Evolutionary conservation across 176 grass and related monocot genomes (phyloP).

Genomic region (Aegilops speltoides): DNA sequence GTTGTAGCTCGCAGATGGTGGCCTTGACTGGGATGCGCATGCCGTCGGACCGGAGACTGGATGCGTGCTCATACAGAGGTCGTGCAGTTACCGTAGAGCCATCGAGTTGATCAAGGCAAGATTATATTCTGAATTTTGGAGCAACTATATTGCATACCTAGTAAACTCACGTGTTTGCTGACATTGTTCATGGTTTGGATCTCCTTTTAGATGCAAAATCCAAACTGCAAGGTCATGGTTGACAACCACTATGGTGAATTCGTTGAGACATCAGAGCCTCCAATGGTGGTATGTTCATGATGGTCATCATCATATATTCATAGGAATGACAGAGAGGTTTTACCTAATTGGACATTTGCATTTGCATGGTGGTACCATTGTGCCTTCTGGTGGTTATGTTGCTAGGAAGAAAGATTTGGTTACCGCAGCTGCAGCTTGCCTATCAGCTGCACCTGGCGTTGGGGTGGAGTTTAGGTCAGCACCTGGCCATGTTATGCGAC

Average conservation of each 20-base stretch:
- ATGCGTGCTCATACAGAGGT: slow-evolving; percentile 81
- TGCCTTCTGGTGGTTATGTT: slow-evolving; percentile 76
- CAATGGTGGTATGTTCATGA: slow-evolving; percentile 62
- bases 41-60: slow-evolving; percentile 58
- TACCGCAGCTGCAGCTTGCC: slow-evolving; percentile 60
- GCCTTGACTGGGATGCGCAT: slow-evolving; percentile 59
- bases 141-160: not conserved
- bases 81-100: slow-evolving; percentile 70
- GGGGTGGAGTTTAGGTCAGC: slow-evolving; percentile 81
- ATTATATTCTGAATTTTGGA: not conserved
- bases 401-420: slow-evolving; percentile 70
- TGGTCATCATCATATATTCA: not conserved
- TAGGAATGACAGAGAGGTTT: not conserved
- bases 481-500: slow-evolving; percentile 72
- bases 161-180: not conserved
- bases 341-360: slow-evolving; percentile 30
- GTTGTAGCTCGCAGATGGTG: slow-evolving; percentile 74
- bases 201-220: slow-evolving; percentile 56
- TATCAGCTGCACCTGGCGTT: slow-evolving; percentile 83
- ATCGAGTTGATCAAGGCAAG: slow-evolving; percentile 71
- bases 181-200: not conserved
- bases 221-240: slow-evolving; percentile 82
- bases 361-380: too few relatives aligned
- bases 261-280: slow-evolving; percentile 71
- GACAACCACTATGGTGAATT: slow-evolving; percentile 97